Evolutionary conservation across 1,284 basidiomycete species (phyloP), one percentile per base, ranked within the genome.

Genomic region (Puccinia coronata): DNA sequence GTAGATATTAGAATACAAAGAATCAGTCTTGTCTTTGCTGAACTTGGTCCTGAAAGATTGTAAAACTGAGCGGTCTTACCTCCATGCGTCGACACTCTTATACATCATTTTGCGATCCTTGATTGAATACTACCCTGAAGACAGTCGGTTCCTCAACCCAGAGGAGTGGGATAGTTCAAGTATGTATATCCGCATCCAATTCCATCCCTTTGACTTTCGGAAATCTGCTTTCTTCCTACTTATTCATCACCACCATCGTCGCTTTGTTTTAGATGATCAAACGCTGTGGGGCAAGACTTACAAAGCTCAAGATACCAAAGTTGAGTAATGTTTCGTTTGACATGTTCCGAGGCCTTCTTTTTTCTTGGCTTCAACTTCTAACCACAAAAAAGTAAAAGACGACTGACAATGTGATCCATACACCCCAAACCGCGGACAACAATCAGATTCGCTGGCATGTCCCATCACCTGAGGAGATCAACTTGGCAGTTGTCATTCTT

Each of bases 11-110:
- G 89, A 89, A 82, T 89, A 94, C 86, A 92, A 90, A 85, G 87
- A 89, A 11, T 88, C 91, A 43, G 88, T 97, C 63, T 83, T 97
- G 31, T 88, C 89, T 20, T 88, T 98, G 8, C 85, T 98, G 47
- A 87, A 87, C 1, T 87, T 92, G 72, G 89, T 98, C 57, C 88
- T 92, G 47, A 91, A 93, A 63, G 91, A 91, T 84, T 93, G 94
- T 51, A 92, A 92, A 87, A 92, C 91, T 83, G 96, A 99, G 87
- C 91, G 95, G 82, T 94, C 94, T 23, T 99, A 94, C 86, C 91
- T 90, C 36, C 91, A 92, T 81, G 91, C 92, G 1, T 93, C 93
- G 2, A 90, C 92, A 70, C 87, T 98, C 72, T 88, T 98, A 71
- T 91, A 92, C 63, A 91, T 93, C 72, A 88, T 95, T 20, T 87